Evolutionary conservation across 164 flowering plant genomes (phyloP).

Genomic region (Stephania cephalantha): DNA sequence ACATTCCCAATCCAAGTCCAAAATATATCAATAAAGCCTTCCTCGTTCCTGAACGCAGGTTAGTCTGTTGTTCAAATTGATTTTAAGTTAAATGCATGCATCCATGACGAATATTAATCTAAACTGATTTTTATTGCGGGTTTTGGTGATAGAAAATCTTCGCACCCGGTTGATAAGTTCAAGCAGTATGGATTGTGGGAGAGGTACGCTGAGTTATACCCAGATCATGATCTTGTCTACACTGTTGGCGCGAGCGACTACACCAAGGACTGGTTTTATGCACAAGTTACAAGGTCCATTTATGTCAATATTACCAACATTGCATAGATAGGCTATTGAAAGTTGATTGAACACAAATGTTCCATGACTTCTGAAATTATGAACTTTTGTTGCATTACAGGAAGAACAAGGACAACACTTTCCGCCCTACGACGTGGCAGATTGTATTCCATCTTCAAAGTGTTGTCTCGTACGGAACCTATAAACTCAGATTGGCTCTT

Average conservation of each 20-base stretch:
- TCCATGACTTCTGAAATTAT: too few relatives aligned
- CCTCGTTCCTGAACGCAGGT: slow-evolving; percentile 55
- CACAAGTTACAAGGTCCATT: slow-evolving; percentile 59
- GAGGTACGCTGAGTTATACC: slow-evolving; percentile 58
- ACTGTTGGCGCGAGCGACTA: slow-evolving; percentile 50
- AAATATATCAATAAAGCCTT: slow-evolving; percentile 51
- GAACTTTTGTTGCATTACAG: slow-evolving; percentile 19
- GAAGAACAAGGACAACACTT: slow-evolving; percentile 31
- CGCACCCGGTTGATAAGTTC: slow-evolving; percentile 29
- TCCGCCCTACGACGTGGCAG: slow-evolving; percentile 50
- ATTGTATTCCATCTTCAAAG: slow-evolving; percentile 21
- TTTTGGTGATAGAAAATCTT: too few relatives aligned
- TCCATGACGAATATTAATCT: neutral
- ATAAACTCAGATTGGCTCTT: slow-evolving; percentile 21
- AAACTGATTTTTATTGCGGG: neutral
- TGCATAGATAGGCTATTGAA: neutral
- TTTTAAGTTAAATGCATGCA: neutral
- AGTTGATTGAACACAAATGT: neutral
- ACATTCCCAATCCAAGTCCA: slow-evolving; percentile 69
- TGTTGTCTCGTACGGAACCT: slow-evolving; percentile 12
- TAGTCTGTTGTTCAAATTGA: neutral
- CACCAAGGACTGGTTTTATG: slow-evolving; percentile 69
- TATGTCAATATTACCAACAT: neutral
- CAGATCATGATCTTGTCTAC: slow-evolving; percentile 52
- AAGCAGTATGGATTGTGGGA: slow-evolving; percentile 91